phyloP scores from a whole-genome alignment of 108 stramenopile genomes.

The Skeletonema marinoi region DNA sequence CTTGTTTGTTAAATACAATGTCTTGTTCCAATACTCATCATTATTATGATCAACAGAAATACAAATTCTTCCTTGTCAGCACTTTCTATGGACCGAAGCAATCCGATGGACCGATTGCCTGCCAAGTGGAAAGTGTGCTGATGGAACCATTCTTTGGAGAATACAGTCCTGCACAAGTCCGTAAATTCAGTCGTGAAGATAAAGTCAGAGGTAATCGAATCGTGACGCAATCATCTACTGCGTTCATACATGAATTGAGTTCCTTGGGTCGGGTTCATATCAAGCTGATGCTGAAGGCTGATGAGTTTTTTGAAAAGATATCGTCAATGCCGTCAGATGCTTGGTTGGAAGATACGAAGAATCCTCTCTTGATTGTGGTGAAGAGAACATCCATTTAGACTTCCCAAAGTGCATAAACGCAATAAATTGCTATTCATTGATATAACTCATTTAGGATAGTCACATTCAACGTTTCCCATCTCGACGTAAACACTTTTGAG shows the following conservation, averaged over 20 bases:
- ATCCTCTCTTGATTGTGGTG: constrained; percentile 32
- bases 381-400: constrained; percentile 8
- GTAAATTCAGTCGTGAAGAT: constrained; percentile 48
- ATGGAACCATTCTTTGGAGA: constrained; percentile 51
- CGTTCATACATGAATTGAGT: constrained; percentile 32
- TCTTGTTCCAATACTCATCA: not conserved
- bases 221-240: constrained; percentile 39
- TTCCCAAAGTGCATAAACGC: not conserved
- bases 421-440: not conserved
- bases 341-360: constrained; percentile 34
- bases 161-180: constrained; percentile 43
- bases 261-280: constrained; percentile 36
- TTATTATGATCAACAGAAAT: constrained; percentile 13
- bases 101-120: constrained; percentile 46
- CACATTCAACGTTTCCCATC: constrained; percentile 35
- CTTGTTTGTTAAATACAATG: not conserved
- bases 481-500: constrained; percentile 60
- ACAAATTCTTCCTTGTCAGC: constrained; percentile 34
- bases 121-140: constrained; percentile 44
- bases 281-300: constrained; percentile 40
- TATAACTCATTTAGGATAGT: constrained; percentile 13
- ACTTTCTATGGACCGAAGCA: constrained; percentile 31
- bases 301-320: constrained; percentile 44
- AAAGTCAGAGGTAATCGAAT: constrained; percentile 34
- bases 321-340: constrained; percentile 10